Evolutionary conservation across 805 yeast genomes (phyloP), one percentile per base, ranked within the genome.

Genomic region (Cyberlindnera amylophila): DNA sequence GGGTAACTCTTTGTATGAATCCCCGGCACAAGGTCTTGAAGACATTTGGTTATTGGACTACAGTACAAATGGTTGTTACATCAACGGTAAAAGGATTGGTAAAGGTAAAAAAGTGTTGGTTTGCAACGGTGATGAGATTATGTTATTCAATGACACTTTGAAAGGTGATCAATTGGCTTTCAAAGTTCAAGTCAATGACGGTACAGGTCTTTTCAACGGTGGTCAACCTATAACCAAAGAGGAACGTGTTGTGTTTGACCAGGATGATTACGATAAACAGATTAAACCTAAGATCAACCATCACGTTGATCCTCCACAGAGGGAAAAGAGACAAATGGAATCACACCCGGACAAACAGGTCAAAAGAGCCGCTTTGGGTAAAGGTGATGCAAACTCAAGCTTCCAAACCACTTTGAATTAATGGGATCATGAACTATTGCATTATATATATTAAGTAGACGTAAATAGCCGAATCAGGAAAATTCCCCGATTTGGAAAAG

Each of bases 41-140:
- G 89, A 81, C 56, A 69, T 86, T 13, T 88, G 95, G 95, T 65
- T 90, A 24, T 63, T 86, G 36, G 96, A 89, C 52, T 75, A 70
- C 47, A 83, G 93, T 42, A 78, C 95, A 0, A 90, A 89, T 61
- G 82, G 86, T 2, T 85, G 96, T 57, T 77, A 69, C 52, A 74
- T 90, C 7, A 86, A 88, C 54, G 74, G 75, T 7, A 61, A 65
- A 7, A 70, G 70, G 37, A 58, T 86, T 35, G 82, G 83, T 0
- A 77, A 78, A 46, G 82, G 83, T 3, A 70, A 74, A 26, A 86
- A 86, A 52, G 72, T 71, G 0, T 71, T 77, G 41, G 54, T 90
- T 1, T 77, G 69, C 53, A 70, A 82, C 47, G 83, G 83, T 0
- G 96, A 88, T 59, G 68, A 64, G 26, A 61, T 89, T 5, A 78